Conservation (phyloP, 2,329 filamentous ascomycete genomes). For the Botryotinia calthae region DNA sequence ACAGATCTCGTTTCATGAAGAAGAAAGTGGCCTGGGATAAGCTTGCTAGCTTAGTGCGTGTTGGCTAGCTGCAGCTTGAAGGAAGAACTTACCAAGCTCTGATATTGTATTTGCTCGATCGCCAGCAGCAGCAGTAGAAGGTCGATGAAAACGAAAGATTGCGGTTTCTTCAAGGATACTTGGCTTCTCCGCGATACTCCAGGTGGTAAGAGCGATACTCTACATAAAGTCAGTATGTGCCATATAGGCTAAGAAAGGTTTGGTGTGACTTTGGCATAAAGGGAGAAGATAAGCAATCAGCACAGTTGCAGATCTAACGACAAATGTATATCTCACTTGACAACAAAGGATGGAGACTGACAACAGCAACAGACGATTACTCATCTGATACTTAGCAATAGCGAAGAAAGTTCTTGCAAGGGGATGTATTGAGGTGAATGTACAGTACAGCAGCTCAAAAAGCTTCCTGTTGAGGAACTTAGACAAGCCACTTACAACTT, state of each 20-base stretch:
- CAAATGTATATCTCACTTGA: background rate
- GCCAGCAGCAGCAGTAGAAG: background rate
- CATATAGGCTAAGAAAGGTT: background rate
- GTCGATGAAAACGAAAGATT: background rate
- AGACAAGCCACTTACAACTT: background rate
- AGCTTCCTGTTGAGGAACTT: background rate
- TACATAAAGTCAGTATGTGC: background rate
- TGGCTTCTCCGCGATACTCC: background rate
- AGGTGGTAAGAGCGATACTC: no score
- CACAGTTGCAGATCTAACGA: background rate
- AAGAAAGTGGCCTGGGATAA: no score
- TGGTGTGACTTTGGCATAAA: background rate
- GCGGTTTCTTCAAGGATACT: rapidly evolving
- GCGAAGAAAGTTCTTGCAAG: background rate
- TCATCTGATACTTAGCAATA: background rate
- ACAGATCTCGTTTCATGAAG: background rate
- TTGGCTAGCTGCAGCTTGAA: background rate
- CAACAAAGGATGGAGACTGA: background rate
- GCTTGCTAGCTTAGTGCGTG: background rate
- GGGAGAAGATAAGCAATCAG: background rate
- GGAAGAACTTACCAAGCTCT: background rate
- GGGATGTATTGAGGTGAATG: background rate
- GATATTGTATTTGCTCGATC: background rate
- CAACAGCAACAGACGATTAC: no score
- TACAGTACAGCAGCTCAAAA: background rate